These are phyloP conservation scores for Candida arabinofermentans DNA, from an alignment of 805 yeast species.

Conservation along the genomic window DNA sequence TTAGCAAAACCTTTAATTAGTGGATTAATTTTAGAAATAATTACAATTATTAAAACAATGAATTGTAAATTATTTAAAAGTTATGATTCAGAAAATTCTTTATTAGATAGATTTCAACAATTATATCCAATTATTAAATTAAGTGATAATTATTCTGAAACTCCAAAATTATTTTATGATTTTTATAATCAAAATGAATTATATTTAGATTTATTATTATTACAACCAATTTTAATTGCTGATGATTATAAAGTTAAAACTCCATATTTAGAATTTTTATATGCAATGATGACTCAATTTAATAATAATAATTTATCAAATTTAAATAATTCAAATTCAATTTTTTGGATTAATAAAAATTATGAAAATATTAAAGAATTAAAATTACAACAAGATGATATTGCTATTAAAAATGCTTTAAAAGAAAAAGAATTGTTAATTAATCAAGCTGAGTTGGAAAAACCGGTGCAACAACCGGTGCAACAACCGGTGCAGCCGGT, in stretches of 20 bases:
- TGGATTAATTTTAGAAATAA: slow-evolving; percentile 73
- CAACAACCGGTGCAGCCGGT: too few species aligned
- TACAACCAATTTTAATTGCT: slow-evolving; percentile 87
- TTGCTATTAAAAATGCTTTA: slow-evolving; percentile 24
- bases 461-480: too few species aligned
- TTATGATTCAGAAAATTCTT: slow-evolving; percentile 59
- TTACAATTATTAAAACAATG: slow-evolving; percentile 71
- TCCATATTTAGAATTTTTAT: slow-evolving; percentile 84
- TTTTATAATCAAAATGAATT: slow-evolving; percentile 54
- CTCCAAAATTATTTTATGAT: slow-evolving; percentile 64
- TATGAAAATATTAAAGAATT: slow-evolving; percentile 26
- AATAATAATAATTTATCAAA: slow-evolving; percentile 43
- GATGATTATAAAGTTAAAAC: slow-evolving; percentile 84
- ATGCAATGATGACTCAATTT: slow-evolving; percentile 70
- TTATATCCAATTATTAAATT: slow-evolving; percentile 34
- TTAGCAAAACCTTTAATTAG: slow-evolving; percentile 81
- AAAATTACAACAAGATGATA: slow-evolving; percentile 24
- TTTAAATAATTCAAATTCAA: slow-evolving; percentile 26
- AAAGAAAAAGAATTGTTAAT: slow-evolving; percentile 23
- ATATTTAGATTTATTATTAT: slow-evolving; percentile 68
- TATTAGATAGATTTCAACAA: slow-evolving; percentile 51
- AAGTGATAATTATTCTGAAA: slow-evolving; percentile 35
- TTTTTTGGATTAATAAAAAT: slow-evolving; percentile 32
- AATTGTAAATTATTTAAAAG: slow-evolving; percentile 69
- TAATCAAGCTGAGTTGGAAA: slow-evolving; percentile 24